Evolutionary conservation across 2,329 filamentous ascomycete species (phyloP), one percentile per base, ranked within the genome.

Genomic region (Fusarium piperis): DNA sequence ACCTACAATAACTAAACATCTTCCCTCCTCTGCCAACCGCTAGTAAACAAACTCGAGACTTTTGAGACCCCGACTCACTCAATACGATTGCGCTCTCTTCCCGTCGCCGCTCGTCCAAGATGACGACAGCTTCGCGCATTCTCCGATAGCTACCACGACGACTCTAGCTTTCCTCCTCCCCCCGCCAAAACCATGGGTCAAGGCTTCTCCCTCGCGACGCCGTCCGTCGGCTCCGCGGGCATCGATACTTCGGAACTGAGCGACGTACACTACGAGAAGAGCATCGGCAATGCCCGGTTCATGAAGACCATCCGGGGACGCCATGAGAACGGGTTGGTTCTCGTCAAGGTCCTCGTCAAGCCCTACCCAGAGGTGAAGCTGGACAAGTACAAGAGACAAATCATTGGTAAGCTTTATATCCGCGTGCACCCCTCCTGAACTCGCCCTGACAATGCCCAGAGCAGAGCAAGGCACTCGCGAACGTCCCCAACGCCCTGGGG

Each of bases 251-350:
- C 95, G 39, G 95, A 99, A 85, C 89, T 99, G 44, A 89, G 93
- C 46, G 96, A 98, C 79, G 85, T 98, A 65, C 90, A 92, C 38
- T 97, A 98, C 83, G 96, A 99, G 83, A 94, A 93, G 82, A 94
- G 94, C 36, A 90, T 99, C 78, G 95, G 95, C 53, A 94, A 93
- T 73, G 94, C 94, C 26, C 91, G 96, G 38, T 98, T 99, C 78
- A 96, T 99, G 92, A 98, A 98, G 83, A 96, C 94, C 71, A 95
- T 98, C 72, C 91, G 95, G 72, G 96, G 95, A 26, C 89, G 94
- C 56, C 94, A 97, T 79, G 92, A 93, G 77, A 93, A 97, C 85
- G 95, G 96, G 62, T 87, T 98, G 41, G 95, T 97, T 18, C 91
- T 98, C 62, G 94, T 97, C 79, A 98, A 98, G 83, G 92, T 97